Percentiles rank a stretch among this genome's conserved stretches.
phyloP scores from a whole-genome alignment of 148 eudicot species.

The Rhododendron molle region DNA sequence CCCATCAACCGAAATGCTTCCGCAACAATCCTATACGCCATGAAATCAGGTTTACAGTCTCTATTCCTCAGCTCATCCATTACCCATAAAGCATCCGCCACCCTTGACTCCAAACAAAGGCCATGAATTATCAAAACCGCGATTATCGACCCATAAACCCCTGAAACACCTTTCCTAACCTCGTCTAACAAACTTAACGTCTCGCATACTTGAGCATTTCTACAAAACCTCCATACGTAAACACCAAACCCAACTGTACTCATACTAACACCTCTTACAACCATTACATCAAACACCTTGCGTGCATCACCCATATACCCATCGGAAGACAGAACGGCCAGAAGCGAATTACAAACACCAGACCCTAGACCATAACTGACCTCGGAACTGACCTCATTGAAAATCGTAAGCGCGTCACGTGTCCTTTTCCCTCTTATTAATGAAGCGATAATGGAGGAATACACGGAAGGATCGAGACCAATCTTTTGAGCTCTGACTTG shows the following conservation, averaged over 20 bases:
- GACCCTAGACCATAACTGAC: slow-evolving; percentile 39
- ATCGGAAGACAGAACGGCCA: slow-evolving; percentile 56
- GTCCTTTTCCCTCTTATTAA: slow-evolving; percentile 32
- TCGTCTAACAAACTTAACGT: slow-evolving; percentile 46
- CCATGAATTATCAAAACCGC: slow-evolving; percentile 73
- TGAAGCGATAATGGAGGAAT: slow-evolving; percentile 33
- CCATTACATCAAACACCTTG: slow-evolving; percentile 76
- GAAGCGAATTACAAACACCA: slow-evolving; percentile 51
- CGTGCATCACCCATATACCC: slow-evolving; percentile 42
- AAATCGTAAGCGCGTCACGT: slow-evolving; percentile 41
- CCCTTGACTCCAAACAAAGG: slow-evolving; percentile 48
- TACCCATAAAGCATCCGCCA: slow-evolving; percentile 42
- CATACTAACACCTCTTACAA: slow-evolving; percentile 41
- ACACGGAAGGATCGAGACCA: slow-evolving; percentile 33
- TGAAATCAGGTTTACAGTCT: slow-evolving; percentile 83
- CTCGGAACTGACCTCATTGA: slow-evolving; percentile 15
- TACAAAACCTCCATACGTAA: slow-evolving; percentile 54
- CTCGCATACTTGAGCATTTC: slow-evolving; percentile 27
- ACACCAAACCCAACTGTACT: slow-evolving; percentile 82
- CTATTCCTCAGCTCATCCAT: slow-evolving; percentile 67
- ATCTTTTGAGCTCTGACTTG: slow-evolving; percentile 36
- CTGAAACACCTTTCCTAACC: slow-evolving; percentile 32
- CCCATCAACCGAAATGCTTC: slow-evolving; percentile 58
- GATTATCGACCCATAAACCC: slow-evolving; percentile 54
- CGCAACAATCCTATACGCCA: slow-evolving; percentile 77